Base-by-base conservation (phyloP, 768 basidiomycete genomes). In the Trametes elegans region DNA sequence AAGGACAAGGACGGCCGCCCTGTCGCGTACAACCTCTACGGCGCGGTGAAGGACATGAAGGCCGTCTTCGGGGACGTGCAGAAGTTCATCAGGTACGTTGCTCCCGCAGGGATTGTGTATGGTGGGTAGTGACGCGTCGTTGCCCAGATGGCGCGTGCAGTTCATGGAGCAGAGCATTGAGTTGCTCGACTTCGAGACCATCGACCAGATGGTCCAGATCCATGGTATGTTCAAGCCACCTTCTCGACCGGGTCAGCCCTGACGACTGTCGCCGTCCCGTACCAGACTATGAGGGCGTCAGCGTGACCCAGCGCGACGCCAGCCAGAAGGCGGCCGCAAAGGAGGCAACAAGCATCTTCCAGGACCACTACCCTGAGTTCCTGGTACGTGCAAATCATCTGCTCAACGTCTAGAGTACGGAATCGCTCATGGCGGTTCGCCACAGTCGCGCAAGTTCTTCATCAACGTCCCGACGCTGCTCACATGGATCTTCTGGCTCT, bases 401-500 rank as follows among this genome's bases (percentile, higher is more conserved):
- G 44, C 29, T 10, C n/a, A 6, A 19, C n/a, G 19, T 41, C 16
- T 19, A 24, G 8, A 5, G 9, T 13, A 23, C 23, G n/a, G 7
- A 13, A 36, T 47, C 35, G 45, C 31, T 19, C n/a, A 3, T 47
- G 40, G 46, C 56, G 29, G 11, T 53, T 19, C 43, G 9, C 28
- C 35, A 19, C 58, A 88, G 86, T 77, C 80, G 63, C 79, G 78
- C 66, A 92, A 92, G 67, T 88, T 85, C 73, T 92, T 93, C 64
- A 76, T 93, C 64, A 90, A 89, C 62, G 88, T 93, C 11, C 90
- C 90, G 0, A 79, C 80, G 2, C 63, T 88, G 53, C 75, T 91
- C 61, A 79, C 83, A 35, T 92, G 90, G 89, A 78, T 93, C 56
- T 93, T 90, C 73, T 92, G 90, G 90, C 56, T 73, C 19, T 91